Base-by-base conservation (phyloP, 805 yeast species). In the Starmerella lactis-condensi region DNA sequence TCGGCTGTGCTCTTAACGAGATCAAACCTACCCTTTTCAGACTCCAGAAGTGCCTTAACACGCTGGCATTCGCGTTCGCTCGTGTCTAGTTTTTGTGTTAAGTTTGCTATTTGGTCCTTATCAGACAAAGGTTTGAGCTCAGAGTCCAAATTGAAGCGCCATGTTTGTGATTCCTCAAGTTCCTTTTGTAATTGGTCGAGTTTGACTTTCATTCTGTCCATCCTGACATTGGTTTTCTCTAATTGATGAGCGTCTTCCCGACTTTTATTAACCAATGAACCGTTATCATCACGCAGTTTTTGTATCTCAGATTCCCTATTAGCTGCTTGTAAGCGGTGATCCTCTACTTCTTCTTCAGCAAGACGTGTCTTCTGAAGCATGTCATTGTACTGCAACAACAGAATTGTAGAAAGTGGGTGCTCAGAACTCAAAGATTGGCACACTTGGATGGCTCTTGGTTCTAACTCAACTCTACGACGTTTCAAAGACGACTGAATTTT, bases 41-140 rank as follows among this genome's bases (percentile, higher is more conserved):
- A 50, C 76, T 82, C 30, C 58, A 65, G 28, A 4, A 21, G 9
- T 17, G 28, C 30, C 17, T 26, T 24, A 12, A 7, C 13, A 8
- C 28, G 24, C n/a, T 31, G n/a, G n/a, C n/a, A n/a, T n/a, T n/a
- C 24, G 30, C 14, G 14, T 7, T 11, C 30, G 30, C 24, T 28
- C 61, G 64, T 43, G 81, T 93, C 23, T 67, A 68, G 2, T 51
- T 49, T 26, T 61, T 60, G 4, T 71, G 58, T 17, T 61, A 2
- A 64, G 44, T 37, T 60, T 60, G 6, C 56, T 51, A n/a, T 62
- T 51, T 27, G 61, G 52, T 18, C 52, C 61, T 14, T 8, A 22
- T 15, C 15, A 28, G 22, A 22, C 24, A 4, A 22, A 24, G 19
- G 22, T 22, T 13, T 12, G 17, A 8, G 7, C 6, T 27, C 30